Evolutionary conservation across 2,329 filamentous ascomycete species (phyloP), one percentile per base, ranked within the genome.

Genomic region (Diplocarpon mali): DNA sequence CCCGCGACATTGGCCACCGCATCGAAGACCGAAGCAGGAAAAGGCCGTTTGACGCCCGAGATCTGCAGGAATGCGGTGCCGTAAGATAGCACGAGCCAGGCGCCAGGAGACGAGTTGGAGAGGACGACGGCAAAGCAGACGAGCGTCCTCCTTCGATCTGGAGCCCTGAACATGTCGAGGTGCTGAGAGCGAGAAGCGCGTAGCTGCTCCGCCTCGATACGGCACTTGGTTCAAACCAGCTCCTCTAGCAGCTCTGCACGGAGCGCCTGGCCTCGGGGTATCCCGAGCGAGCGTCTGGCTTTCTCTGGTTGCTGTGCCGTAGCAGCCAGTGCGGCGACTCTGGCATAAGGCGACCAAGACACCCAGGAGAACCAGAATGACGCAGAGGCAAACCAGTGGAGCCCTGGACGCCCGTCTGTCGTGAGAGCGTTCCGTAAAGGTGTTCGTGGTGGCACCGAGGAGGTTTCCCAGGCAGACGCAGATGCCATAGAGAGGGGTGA

Each of bases 71-170:
- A 58, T 40, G 57, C 60, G 3, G 56, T 57, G 40, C 55, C 54
- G 49, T 59, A 60, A 3, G 53, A 52, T 27, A 60, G 38, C 24
- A 60, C 51, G 14, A 62, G 53, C 56, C 55, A 59, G 12, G 57
- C 41, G 4, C 60, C 60, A 7, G 58, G 55, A 0, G 57, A 54
- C 12, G 59, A 53, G 16, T 55, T 54, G 2, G 54, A 58, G 6
- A 53, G 35, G 29, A 54, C 50, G 6, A 53, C 44, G 8, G 39
- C 37, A 15, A 36, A 7, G 27, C 43, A 45, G 38, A 45, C 37
- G 17, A 45, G 31, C 10, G 43, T 45, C 2, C 38, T 37, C 12
- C 34, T 16, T 1, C 32, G 40, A 15, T 35, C 10, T 3, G 12
- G 5, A 6, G 11, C 5, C 5, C 12, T 35, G 17, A 20, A 42